Evolutionary conservation across 1,284 basidiomycete genomes (phyloP), one percentile per base, ranked within the genome.

Genomic region (Gastroboletus turbinatus): DNA sequence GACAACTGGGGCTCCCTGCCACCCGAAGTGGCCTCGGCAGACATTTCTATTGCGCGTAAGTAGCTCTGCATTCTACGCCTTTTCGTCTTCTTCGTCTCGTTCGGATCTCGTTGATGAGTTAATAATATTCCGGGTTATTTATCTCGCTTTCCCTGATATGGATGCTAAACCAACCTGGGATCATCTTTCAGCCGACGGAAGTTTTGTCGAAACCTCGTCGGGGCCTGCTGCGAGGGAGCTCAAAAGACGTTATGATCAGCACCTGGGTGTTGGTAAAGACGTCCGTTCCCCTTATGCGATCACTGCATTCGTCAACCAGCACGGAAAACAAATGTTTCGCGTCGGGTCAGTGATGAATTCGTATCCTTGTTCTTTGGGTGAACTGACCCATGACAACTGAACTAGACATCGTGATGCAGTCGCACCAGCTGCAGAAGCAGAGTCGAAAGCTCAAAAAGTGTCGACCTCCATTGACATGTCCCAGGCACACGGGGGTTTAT

Each of bases 261-360:
- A 79, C 43, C 69, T 83, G 39, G 86, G 88, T 17, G 87, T 90
- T 35, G 79, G 82, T 42, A 80, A 81, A 67, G 76, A 82, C 57
- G 75, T 85, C 17, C 84, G 86, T 36, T 90, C 88, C 11, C 89
- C 89, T 3, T 92, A 86, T 66, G 83, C 83, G 43, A 88, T 91
- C 60, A 91, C 88, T 23, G 83, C 85, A 7, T 85, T 89, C 63
- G 79, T 87, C 52, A 91, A 88, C 66, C 87, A 90, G 65, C 85
- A 89, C 70, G 89, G 89, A 51, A 84, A 82, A 66, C 78, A 81
- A 67, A 83, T 87, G 78, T 90, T 79, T 72, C 84, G 89, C 44
- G 79, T 91, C 46, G 84, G 87, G 88, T 90, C 61, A 73, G 84
- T 79, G 5, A 21, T 43, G 1, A 27, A 21, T 27, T 21, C 9